These are phyloP conservation scores for Ambrosia artemisiifolia DNA, from an alignment of 129 eudicot genomes.

Conservation along the genomic window DNA sequence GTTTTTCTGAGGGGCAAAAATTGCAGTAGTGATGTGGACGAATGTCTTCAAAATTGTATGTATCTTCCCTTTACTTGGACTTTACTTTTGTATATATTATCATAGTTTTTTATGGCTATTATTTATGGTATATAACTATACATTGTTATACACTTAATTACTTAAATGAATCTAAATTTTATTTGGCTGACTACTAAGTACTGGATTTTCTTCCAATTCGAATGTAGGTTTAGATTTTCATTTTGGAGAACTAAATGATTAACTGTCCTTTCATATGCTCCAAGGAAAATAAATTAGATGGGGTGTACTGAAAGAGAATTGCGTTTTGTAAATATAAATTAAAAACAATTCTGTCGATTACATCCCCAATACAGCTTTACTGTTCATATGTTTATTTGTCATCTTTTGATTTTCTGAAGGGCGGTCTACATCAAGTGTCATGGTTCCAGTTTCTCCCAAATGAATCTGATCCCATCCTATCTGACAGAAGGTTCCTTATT, in stretches of 20 bases:
- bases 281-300: slow-evolving; percentile 17
- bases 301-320: background rate
- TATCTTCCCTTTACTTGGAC: slow-evolving; percentile 15
- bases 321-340: background rate
- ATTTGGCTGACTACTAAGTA: background rate
- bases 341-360: background rate
- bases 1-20: slow-evolving; percentile 13
- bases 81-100: slow-evolving; percentile 3
- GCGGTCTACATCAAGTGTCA: slow-evolving; percentile 91
- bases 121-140: background rate
- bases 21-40: slow-evolving; percentile 73
- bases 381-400: slow-evolving; percentile 7
- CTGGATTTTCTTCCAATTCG: slow-evolving; percentile 13
- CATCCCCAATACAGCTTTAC: background rate
- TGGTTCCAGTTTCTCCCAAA: slow-evolving; percentile 97
- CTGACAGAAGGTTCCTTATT: slow-evolving; percentile 73
- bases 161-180: background rate
- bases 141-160: background rate
- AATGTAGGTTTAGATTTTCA: background rate
- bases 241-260: background rate
- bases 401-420: slow-evolving; percentile 52
- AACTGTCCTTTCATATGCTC: background rate
- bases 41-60: slow-evolving; percentile 88
- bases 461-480: slow-evolving; percentile 57
- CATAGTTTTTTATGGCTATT: background rate